Base-by-base conservation (phyloP, 1,284 basidiomycete genomes). In the Athelia psychrophila region DNA sequence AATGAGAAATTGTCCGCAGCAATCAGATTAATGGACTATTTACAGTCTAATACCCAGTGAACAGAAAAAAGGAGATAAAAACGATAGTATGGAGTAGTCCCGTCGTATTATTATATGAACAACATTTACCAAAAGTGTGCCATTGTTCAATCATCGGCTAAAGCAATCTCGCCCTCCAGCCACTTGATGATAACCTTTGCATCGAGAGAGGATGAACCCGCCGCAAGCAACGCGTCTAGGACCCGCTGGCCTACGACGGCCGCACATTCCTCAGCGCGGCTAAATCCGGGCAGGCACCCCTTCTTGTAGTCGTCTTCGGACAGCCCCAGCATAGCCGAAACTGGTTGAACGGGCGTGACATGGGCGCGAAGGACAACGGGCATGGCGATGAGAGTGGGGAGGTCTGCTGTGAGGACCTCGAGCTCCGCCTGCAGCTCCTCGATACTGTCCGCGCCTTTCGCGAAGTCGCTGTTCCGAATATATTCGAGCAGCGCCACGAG, bases 181-280 rank as follows among this genome's bases (percentile, higher is more conserved):
- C 80, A 84, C 32, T 70, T 66, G 15, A 69, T 63, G 5, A 78
- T 65, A 19, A 78, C 59, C 9, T 65, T 62, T 54, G 70, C 67
- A 9, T n/a, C 38, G 8, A n/a, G n/a, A n/a, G 38, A 18, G 8
- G 16, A 16, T 9, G 38, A 6, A 3, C 60, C 52, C 20, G 71
- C 65, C 13, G 62, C 57, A 25, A 66, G 67, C 33, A 88, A 65
- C 36, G 73, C 69, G 44, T 83, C 76, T 23, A 83, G 66, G 36
- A 87, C 72, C 27, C 77, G 77, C 58, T 77, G 74, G 1, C 77
- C 84, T 27, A 90, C 79, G 12, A 78, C 68, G 18, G 68, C 67
- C 44, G 81, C 81, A 56, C 81, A 88, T 59, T 89, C 86, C 56
- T 91, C 89, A 36, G 88, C 89, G 48, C 87, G 74, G 13, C 83